phyloP scores from a whole-genome alignment of 805 yeast genomes.

The Ogataea pignaliae region DNA sequence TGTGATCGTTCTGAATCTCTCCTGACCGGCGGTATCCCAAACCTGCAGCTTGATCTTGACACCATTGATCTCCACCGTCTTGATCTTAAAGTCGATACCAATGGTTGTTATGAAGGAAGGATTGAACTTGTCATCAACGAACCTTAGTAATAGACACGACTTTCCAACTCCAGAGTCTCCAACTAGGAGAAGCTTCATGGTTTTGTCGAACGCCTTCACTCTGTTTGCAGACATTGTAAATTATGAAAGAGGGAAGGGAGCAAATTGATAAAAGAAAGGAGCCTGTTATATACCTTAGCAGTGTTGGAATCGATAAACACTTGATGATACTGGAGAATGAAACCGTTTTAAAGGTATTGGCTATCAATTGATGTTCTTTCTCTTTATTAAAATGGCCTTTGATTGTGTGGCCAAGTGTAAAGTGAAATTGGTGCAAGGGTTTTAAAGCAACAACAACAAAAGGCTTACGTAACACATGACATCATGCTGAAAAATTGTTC shows the following conservation, averaged over 20 bases:
- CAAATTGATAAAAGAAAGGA: too few relatives aligned
- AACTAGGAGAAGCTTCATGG: slow-evolving; percentile 86
- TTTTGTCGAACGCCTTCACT: slow-evolving; percentile 77
- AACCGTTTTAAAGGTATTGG: too few relatives aligned
- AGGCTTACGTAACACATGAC: too few relatives aligned
- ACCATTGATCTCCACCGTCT: slow-evolving; percentile 92
- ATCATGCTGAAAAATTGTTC: too few relatives aligned
- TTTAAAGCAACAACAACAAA: too few relatives aligned
- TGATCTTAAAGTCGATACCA: slow-evolving; percentile 96
- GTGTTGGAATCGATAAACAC: too few relatives aligned
- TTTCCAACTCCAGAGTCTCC: slow-evolving; percentile 92
- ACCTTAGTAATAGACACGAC: slow-evolving; percentile 84
- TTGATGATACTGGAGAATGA: too few relatives aligned
- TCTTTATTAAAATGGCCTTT: too few relatives aligned
- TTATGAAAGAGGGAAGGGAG: neutral
- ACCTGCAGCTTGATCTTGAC: slow-evolving; percentile 90
- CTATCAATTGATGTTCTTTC: too few relatives aligned
- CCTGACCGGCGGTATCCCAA: slow-evolving; percentile 99
- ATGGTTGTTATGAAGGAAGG: slow-evolving; percentile 96
- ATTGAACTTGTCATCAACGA: slow-evolving; percentile 94
- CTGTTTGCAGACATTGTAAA: slow-evolving; percentile 46
- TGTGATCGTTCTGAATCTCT: slow-evolving; percentile 88
- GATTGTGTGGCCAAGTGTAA: too few relatives aligned
- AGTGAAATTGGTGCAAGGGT: too few relatives aligned
- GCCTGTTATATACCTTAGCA: too few relatives aligned